Evolutionary conservation across 163 green algal species (phyloP).

Genomic region (Picocystis sp.): DNA sequence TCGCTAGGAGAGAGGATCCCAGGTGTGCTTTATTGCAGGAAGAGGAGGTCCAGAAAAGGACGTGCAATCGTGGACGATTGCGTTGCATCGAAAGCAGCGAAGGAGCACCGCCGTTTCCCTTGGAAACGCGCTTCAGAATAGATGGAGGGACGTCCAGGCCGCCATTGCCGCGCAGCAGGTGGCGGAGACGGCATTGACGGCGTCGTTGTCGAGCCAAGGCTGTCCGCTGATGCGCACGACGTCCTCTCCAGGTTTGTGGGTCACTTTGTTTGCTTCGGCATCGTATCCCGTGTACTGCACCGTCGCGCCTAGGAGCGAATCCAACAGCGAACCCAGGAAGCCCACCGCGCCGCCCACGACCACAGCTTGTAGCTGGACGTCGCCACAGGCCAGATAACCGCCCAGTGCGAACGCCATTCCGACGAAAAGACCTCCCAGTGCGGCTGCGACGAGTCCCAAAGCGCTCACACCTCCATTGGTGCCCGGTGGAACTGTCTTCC

Average conservation of each 20-base stretch:
- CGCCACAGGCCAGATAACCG: constrained; percentile 11
- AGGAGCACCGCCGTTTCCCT: no score
- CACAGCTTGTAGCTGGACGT: constrained; percentile 47
- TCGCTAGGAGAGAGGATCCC: no score
- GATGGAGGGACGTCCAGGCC: no score
- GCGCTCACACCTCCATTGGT: constrained; percentile 61
- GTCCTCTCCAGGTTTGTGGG: constrained; percentile 35
- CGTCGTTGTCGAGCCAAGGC: constrained; percentile 66
- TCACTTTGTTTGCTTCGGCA: constrained; percentile 32
- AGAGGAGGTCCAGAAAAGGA: no score
- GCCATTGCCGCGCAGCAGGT: not conserved
- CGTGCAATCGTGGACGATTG: no score
- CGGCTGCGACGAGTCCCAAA: constrained; percentile 49
- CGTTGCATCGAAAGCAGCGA: no score
- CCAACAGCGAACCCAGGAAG: constrained; percentile 63
- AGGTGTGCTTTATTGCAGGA: no score
- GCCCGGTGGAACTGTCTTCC: constrained; percentile 53
- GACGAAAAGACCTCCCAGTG: constrained; percentile 59
- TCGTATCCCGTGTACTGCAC: constrained; percentile 80
- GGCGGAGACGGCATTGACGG: constrained; percentile 61
- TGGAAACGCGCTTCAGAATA: no score
- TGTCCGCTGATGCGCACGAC: constrained; percentile 61
- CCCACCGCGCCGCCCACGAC: constrained; percentile 42
- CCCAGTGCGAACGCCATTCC: constrained; percentile 52
- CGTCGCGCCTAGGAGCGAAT: constrained; percentile 81